These are phyloP conservation scores for Poa annua DNA, from an alignment of 176 grass and related monocot species.

Conservation along the genomic window DNA sequence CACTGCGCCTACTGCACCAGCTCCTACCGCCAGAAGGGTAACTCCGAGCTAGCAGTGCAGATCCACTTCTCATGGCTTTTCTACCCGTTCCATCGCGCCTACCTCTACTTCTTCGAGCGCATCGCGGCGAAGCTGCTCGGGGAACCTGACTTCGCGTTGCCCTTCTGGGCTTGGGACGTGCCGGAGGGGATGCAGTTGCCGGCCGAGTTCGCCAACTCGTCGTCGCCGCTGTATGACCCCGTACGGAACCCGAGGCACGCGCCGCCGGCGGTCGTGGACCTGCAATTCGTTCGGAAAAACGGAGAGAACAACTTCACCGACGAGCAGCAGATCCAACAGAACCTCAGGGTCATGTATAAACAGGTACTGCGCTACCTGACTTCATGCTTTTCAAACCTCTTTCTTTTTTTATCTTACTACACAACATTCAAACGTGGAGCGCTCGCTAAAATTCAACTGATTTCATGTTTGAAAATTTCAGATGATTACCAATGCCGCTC, in stretches of 20 bases:
- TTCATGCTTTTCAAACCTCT: not conserved
- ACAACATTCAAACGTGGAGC: not conserved
- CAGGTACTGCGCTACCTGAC: slow-evolving; percentile 33
- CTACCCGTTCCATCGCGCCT: slow-evolving; percentile 64
- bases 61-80: slow-evolving; percentile 72
- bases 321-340: slow-evolving; percentile 42
- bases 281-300: not conserved
- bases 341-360: slow-evolving; percentile 48
- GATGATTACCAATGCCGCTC: slow-evolving; percentile 36
- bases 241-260: slow-evolving; percentile 35
- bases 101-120: slow-evolving; percentile 75
- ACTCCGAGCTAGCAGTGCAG: slow-evolving; percentile 31
- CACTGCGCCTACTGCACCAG: slow-evolving; percentile 81
- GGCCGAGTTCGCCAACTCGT: slow-evolving; percentile 27
- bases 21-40: slow-evolving; percentile 46
- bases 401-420: too few relatives aligned
- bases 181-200: slow-evolving; percentile 64
- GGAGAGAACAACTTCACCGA: slow-evolving; percentile 23
- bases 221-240: slow-evolving; percentile 51
- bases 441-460: not conserved
- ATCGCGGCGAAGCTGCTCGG: slow-evolving; percentile 60
- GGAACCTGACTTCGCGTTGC: slow-evolving; percentile 52
- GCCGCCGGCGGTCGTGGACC: slow-evolving; percentile 47
- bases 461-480: not conserved
- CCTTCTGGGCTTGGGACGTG: slow-evolving; percentile 62